Evolutionary conservation across 495 filamentous ascomycete species (phyloP).

Genomic region (Trichoderma gamsii): DNA sequence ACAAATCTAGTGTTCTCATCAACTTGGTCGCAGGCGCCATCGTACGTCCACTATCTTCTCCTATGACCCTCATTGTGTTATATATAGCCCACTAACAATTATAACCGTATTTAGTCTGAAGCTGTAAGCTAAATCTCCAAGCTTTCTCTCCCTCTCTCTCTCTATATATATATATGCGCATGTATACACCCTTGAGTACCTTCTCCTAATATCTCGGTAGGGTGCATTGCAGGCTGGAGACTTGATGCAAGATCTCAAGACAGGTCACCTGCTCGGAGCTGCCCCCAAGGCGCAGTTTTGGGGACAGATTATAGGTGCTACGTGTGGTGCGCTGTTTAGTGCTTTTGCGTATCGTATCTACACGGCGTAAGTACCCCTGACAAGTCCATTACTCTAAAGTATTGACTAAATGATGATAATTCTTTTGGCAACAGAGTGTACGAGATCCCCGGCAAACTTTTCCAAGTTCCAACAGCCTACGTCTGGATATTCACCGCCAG

Average conservation of each 20-base stretch:
- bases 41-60: conserved; percentile 7
- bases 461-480: conserved; percentile 89
- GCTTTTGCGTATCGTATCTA: conserved; percentile 90
- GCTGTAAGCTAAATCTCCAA: conserved; percentile 23
- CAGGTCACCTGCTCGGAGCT: conserved; percentile 86
- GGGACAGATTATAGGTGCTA: conserved; percentile 86
- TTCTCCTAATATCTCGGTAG: conserved; percentile 45
- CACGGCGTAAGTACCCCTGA: conserved; percentile 42
- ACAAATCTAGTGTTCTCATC: conserved; percentile 76
- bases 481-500: conserved; percentile 97
- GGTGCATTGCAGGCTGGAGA: conserved; percentile 94
- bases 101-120: conserved; percentile 22
- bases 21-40: conserved; percentile 95
- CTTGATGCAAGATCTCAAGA: conserved; percentile 98
- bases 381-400: background rate
- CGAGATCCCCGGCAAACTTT: conserved; percentile 74
- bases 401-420: background rate
- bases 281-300: conserved; percentile 93
- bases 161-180: too few species aligned
- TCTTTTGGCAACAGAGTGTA: conserved; percentile 52
- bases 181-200: background rate
- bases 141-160: too few species aligned
- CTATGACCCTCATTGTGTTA: too few species aligned
- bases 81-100: background rate
- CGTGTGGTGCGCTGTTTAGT: conserved; percentile 80